Evolutionary conservation across 2,329 filamentous ascomycete species (phyloP), one percentile per base, ranked within the genome.

Genomic region (Colletotrichum coccodes): DNA sequence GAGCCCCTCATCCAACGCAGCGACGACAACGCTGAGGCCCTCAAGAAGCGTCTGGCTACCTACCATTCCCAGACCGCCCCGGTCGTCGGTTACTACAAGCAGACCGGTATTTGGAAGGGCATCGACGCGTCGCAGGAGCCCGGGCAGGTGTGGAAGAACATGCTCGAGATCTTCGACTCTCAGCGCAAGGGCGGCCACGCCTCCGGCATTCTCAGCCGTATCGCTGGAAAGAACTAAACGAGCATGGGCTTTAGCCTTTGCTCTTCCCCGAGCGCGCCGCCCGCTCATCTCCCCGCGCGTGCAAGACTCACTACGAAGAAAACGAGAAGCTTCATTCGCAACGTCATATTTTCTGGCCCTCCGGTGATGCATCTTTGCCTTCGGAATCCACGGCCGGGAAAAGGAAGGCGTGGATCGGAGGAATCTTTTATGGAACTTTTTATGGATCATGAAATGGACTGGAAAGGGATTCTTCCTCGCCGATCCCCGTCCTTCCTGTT

Each of bases 41-140:
- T 99, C 73, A 95, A 94, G 89, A 99, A 98, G 91, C 92, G 96
- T 72, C 88, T 99, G 69, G 86, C 86, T 46, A 98, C 95, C 69
- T 99, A 99, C 84, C 96, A 99, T 85, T 86, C 90, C 74, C 96
- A 99, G 89, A 99, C 96, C 38, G 84, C 90, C 50, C 96, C 96
- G 23, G 96, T 99, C 57, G 95, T 97, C 71, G 88, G 90, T 68
- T 99, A 99, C 88, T 99, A 99, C 90, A 93, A 97, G 85, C 94
- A 94, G 84, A 97, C 93, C 57, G 95, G 95, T 75, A 98, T 99
- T 86, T 99, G 96, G 96, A 92, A 92, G 82, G 92, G 92, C 71
- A 90, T 99, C 76, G 96, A 99, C 80, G 96, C 96, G 72, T 97
- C 93, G 86, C 94, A 99, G 86, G 92, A 97, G 84, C 96, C 96